Conservation (phyloP, 225 moss, liverwort and hornwort species). For the Rhytidiadelphus loreus region DNA sequence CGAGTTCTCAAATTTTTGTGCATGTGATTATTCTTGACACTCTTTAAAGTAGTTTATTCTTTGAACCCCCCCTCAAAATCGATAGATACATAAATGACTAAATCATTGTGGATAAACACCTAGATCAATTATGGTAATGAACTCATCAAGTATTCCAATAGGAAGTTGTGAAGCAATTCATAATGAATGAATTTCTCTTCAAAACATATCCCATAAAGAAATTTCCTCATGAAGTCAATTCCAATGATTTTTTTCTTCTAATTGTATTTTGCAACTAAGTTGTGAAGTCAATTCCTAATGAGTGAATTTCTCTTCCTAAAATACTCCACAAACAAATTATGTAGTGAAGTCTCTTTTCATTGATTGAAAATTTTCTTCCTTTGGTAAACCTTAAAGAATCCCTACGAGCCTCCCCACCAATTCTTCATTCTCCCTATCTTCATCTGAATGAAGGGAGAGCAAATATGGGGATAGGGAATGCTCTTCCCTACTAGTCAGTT, state of each 20-base stretch:
- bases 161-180: not conserved
- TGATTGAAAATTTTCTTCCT: not conserved
- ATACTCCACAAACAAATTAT: not conserved
- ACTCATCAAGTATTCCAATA: not conserved
- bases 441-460: too few species aligned
- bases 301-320: not conserved
- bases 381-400: not conserved
- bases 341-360: not conserved
- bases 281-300: not conserved
- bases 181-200: not conserved
- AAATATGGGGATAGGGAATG: too few species aligned
- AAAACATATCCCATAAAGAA: not conserved
- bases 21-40: not conserved
- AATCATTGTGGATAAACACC: not conserved
- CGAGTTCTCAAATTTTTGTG: too few species aligned
- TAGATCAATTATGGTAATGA: not conserved
- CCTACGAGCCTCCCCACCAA: too few species aligned
- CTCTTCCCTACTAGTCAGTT: rapidly evolving
- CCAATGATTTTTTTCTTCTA: not conserved
- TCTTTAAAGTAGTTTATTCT: not conserved
- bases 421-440: too few species aligned
- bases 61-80: not conserved
- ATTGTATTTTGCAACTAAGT: not conserved
- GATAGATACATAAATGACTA: not conserved
- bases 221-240: not conserved